Evolutionary conservation across 306 rosid species (phyloP).

Genomic region (Lathyrus tuberosus): DNA sequence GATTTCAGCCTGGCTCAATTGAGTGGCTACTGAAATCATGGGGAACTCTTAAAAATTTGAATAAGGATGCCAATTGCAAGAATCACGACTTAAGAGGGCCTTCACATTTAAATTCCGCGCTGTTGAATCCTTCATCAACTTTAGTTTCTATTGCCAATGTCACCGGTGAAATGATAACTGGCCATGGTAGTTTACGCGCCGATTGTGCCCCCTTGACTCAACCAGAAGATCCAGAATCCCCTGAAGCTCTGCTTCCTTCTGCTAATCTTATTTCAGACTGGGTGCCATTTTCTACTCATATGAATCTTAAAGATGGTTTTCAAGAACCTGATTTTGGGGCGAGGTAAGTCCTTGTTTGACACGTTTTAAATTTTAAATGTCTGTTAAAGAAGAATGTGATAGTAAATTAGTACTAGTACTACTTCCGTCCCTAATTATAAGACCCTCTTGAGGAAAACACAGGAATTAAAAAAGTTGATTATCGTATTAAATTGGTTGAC

Average conservation of each 20-base stretch:
- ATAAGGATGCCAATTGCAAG: slow-evolving; percentile 46
- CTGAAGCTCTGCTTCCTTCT: slow-evolving; percentile 58
- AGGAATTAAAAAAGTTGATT: too few relatives aligned
- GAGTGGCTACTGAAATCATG: slow-evolving; percentile 64
- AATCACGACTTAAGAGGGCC: slow-evolving; percentile 49
- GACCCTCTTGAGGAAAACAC: too few relatives aligned
- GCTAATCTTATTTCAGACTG: slow-evolving; percentile 82
- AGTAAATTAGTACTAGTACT: not conserved
- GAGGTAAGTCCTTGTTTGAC: slow-evolving; percentile 59
- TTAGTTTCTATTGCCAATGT: slow-evolving; percentile 45
- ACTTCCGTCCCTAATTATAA: too few relatives aligned
- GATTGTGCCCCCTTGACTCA: slow-evolving; percentile 45
- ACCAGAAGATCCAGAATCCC: slow-evolving; percentile 44
- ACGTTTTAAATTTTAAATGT: slow-evolving; percentile 30
- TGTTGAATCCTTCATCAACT: slow-evolving; percentile 43
- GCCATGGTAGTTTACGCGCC: slow-evolving; percentile 42
- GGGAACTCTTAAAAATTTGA: slow-evolving; percentile 61
- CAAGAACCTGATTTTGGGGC: slow-evolving; percentile 91
- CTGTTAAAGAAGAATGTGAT: slow-evolving; percentile 31
- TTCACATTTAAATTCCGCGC: slow-evolving; percentile 43
- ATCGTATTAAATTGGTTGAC: too few relatives aligned
- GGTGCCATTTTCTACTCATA: slow-evolving; percentile 62
- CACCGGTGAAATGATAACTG: slow-evolving; percentile 42
- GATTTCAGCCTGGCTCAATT: slow-evolving; percentile 78
- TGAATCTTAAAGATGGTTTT: slow-evolving; percentile 45